Evolutionary conservation across 148 eudicot species (phyloP).

Genomic region (Fagopyrum homotropicum): DNA sequence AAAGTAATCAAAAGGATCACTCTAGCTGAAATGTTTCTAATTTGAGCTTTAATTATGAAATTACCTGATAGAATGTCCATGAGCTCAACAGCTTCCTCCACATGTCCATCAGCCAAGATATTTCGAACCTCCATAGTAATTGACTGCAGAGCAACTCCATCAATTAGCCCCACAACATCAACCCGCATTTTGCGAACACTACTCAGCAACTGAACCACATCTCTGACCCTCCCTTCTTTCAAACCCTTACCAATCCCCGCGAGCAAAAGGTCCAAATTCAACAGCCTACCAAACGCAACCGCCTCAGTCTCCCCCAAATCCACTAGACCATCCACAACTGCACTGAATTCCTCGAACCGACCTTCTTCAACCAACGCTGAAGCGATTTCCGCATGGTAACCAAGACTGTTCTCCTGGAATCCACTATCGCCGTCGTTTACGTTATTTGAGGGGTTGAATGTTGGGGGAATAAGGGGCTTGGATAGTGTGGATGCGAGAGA

Average conservation of each 20-base stretch:
- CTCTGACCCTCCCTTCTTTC: slow-evolving; percentile 29
- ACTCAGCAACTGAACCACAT: slow-evolving; percentile 29
- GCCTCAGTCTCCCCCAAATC: slow-evolving; percentile 22
- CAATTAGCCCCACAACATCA: slow-evolving; percentile 42
- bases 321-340: slow-evolving; percentile 37
- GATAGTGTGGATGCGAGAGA: slow-evolving; percentile 13
- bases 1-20: background rate
- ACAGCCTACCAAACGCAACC: slow-evolving; percentile 24
- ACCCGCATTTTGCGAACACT: slow-evolving; percentile 44
- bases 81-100: slow-evolving; percentile 38
- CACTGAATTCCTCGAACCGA: slow-evolving; percentile 45
- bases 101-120: slow-evolving; percentile 24
- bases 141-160: slow-evolving; percentile 32
- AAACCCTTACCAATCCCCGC: slow-evolving; percentile 37
- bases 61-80: slow-evolving; percentile 61
- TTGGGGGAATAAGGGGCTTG: slow-evolving; percentile 19
- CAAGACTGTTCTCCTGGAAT: slow-evolving; percentile 12
- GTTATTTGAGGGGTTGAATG: slow-evolving; percentile 19
- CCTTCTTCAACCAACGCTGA: slow-evolving; percentile 49
- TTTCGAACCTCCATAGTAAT: slow-evolving; percentile 34
- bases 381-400: slow-evolving; percentile 43
- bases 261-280: slow-evolving; percentile 32
- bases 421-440: background rate
- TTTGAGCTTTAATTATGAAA: background rate
- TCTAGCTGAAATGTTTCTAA: background rate